Conservation (phyloP, 2,329 filamentous ascomycete species). For the Thielaviopsis musarum region DNA sequence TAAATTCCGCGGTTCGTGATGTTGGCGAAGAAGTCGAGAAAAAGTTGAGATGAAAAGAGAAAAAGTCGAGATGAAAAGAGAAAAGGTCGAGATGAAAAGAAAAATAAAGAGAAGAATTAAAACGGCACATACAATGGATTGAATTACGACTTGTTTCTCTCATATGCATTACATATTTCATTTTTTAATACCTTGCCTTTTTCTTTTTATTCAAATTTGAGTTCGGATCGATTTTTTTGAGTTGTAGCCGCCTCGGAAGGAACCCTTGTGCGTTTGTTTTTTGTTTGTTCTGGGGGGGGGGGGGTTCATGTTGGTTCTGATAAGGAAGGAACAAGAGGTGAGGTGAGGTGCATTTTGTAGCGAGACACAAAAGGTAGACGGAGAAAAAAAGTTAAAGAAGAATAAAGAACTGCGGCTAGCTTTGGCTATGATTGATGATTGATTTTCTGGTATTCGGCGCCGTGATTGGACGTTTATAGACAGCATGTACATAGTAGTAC, state of each 20-base stretch:
- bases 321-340: background rate
- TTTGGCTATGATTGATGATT: too few species aligned
- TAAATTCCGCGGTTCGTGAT: too few species aligned
- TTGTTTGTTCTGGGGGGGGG: too few species aligned
- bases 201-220: too few species aligned
- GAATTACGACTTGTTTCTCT: too few species aligned
- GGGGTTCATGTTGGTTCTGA: background rate
- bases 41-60: background rate
- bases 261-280: too few species aligned
- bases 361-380: background rate
- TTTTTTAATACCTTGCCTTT: background rate
- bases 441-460: too few species aligned
- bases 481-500: too few species aligned
- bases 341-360: background rate
- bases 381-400: background rate
- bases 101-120: background rate
- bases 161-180: background rate
- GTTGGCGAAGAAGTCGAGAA: background rate
- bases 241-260: too few species aligned
- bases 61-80: background rate
- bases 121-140: too few species aligned
- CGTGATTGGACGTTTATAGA: too few species aligned
- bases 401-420: background rate
- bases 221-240: too few species aligned
- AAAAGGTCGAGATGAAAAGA: background rate